These are phyloP conservation scores for Gynostemma pentaphyllum DNA, from an alignment of 306 rosid genomes.

Conservation along the genomic window DNA sequence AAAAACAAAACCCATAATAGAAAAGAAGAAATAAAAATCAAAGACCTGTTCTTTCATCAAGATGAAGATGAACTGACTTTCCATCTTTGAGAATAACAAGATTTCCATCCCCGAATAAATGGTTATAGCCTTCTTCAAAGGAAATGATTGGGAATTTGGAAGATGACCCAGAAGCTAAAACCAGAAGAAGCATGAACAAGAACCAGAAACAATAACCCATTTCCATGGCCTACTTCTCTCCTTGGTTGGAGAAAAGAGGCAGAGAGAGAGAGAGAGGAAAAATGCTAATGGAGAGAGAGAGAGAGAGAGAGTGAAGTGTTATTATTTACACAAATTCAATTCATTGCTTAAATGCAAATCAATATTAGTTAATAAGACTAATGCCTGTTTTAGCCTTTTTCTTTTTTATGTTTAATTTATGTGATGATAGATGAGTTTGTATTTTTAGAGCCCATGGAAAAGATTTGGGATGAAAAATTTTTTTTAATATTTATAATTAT, in stretches of 20 bases:
- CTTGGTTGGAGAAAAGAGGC: background rate
- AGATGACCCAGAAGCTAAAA: slow-evolving; percentile 33
- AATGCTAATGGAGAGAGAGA: background rate
- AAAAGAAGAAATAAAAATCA: background rate
- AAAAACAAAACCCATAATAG: background rate
- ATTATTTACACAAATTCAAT: background rate
- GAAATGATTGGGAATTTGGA: slow-evolving; percentile 38
- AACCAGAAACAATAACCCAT: slow-evolving; percentile 16
- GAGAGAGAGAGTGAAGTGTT: background rate
- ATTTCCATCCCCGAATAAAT: slow-evolving; percentile 76
- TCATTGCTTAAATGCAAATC: background rate
- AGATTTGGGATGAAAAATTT: background rate
- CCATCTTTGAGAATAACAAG: slow-evolving; percentile 56
- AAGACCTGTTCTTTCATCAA: slow-evolving; percentile 75
- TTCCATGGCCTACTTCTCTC: slow-evolving; percentile 25
- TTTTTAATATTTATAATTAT: background rate
- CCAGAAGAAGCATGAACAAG: slow-evolving; percentile 14
- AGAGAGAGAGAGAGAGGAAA: background rate
- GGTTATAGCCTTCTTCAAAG: slow-evolving; percentile 78
- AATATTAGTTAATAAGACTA: background rate
- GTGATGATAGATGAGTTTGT: no score
- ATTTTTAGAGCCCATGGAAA: background rate
- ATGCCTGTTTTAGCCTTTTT: background rate
- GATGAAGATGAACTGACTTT: slow-evolving; percentile 65
- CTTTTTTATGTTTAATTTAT: no score